A percentile compares a stretch with the other conserved stretches of the same genome.
Evolutionary conservation across 306 rosid genomes (phyloP).

Genomic region (Malus fusca): DNA sequence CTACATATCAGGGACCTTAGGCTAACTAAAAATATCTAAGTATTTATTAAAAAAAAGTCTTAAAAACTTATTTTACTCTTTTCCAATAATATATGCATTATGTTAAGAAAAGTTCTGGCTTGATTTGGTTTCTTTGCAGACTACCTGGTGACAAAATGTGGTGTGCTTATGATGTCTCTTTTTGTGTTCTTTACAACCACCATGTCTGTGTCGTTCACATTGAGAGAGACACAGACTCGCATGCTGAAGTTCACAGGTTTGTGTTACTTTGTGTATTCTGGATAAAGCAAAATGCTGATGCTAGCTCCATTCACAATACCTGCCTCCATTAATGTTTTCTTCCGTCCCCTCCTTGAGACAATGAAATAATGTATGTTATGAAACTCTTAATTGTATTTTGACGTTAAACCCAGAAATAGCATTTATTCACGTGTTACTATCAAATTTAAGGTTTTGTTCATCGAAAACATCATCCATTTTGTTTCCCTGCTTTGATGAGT

Average conservation of each 20-base stretch:
- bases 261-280: constrained; percentile 7
- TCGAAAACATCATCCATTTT: constrained; percentile 4
- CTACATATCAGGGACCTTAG: background rate
- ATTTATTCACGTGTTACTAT: background rate
- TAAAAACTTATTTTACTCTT: background rate
- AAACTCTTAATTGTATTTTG: background rate
- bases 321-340: background rate
- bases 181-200: constrained; percentile 98
- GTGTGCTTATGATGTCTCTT: constrained; percentile 97
- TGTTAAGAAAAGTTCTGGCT: background rate
- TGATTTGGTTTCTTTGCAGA: constrained; percentile 47
- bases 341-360: background rate
- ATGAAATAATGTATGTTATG: background rate
- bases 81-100: background rate
- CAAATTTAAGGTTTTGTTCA: background rate
- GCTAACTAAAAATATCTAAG: background rate
- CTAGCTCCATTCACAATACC: background rate
- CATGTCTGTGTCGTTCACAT: constrained; percentile 96
- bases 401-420: background rate
- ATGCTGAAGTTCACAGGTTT: constrained; percentile 98
- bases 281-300: background rate
- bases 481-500: constrained; percentile 8
- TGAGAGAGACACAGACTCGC: constrained; percentile 98
- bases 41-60: background rate
- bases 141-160: constrained; percentile 94